phyloP scores from a whole-genome alignment of 352 stramenopile genomes.

The Phytophthora macrochlamydospora region DNA sequence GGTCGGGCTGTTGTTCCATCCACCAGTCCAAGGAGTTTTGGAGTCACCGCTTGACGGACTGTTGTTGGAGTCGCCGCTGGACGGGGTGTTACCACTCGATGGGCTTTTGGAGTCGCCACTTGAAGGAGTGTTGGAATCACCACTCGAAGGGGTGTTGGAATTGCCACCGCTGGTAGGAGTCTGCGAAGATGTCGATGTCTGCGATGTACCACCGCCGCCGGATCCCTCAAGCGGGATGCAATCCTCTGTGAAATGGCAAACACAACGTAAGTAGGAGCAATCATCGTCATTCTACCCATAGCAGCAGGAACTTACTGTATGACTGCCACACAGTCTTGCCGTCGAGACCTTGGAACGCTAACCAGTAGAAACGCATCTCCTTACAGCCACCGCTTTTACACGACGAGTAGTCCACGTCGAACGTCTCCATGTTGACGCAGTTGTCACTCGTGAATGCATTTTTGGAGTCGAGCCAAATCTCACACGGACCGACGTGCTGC shows the following conservation, averaged over 20 bases:
- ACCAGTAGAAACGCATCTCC: constrained; percentile 50
- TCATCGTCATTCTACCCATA: background rate
- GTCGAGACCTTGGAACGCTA: constrained; percentile 43
- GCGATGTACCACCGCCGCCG: constrained; percentile 23
- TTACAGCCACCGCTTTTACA: constrained; percentile 36
- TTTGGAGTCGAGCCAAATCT: constrained; percentile 47
- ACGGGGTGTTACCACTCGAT: no score
- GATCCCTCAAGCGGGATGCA: constrained; percentile 39
- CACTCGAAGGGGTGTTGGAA: constrained; percentile 12
- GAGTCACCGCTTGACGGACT: no score
- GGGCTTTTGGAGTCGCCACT: constrained; percentile 2
- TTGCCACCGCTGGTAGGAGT: background rate
- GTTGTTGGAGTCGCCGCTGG: no score
- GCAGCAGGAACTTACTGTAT: constrained; percentile 35
- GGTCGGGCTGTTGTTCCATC: no score
- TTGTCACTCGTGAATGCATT: constrained; percentile 38
- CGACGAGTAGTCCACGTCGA: constrained; percentile 46
- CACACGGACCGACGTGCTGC: constrained; percentile 38
- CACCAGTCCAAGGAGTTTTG: no score
- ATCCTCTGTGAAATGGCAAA: constrained; percentile 25
- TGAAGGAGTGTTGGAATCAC: constrained; percentile 13
- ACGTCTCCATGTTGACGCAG: constrained; percentile 46
- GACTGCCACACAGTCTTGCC: constrained; percentile 48
- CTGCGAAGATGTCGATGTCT: constrained; percentile 1
- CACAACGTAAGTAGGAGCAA: background rate